Evolutionary conservation across 495 filamentous ascomycete genomes (phyloP).

Genomic region (Apiosordaria backusii): DNA sequence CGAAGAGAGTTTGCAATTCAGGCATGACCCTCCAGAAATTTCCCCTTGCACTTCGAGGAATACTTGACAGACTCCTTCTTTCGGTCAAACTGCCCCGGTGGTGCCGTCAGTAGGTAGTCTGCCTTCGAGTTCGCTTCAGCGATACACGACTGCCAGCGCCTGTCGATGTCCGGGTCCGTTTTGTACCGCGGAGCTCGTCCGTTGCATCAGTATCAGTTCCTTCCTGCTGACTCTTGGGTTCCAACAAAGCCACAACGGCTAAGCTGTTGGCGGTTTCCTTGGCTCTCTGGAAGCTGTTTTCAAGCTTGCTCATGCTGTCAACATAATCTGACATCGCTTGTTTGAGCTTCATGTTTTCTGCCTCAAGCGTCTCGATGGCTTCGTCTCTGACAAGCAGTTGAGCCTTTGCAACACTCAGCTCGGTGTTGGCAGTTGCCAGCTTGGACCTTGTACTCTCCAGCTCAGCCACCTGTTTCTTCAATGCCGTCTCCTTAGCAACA

Average conservation of each 20-base stretch:
- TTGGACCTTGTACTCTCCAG: not conserved
- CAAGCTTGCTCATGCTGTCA: not conserved
- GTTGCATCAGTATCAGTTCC: not conserved
- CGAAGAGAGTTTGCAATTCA: too few relatives aligned
- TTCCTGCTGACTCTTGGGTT: not conserved
- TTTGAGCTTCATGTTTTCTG: not conserved
- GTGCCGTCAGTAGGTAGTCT: too few relatives aligned
- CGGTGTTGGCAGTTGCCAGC: not conserved
- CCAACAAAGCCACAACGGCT: not conserved
- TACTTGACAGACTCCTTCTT: too few relatives aligned
- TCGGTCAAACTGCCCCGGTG: too few relatives aligned
- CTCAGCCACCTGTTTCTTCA: not conserved
- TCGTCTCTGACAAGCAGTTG: not conserved
- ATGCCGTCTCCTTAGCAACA: not conserved
- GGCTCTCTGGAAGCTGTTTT: not conserved
- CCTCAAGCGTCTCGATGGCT: not conserved
- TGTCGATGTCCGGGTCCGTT: not conserved
- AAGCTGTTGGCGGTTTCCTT: not conserved
- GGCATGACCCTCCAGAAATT: too few relatives aligned
- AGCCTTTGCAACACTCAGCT: not conserved
- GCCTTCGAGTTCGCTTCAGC: too few relatives aligned
- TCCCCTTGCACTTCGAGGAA: too few relatives aligned
- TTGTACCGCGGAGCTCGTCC: not conserved
- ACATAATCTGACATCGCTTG: not conserved
- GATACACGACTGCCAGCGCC: not conserved